A percentile compares a stretch with the other conserved stretches of the same genome.
Conservation (phyloP, 2,329 filamentous ascomycete species). For the Arthroderma sp. region DNA sequence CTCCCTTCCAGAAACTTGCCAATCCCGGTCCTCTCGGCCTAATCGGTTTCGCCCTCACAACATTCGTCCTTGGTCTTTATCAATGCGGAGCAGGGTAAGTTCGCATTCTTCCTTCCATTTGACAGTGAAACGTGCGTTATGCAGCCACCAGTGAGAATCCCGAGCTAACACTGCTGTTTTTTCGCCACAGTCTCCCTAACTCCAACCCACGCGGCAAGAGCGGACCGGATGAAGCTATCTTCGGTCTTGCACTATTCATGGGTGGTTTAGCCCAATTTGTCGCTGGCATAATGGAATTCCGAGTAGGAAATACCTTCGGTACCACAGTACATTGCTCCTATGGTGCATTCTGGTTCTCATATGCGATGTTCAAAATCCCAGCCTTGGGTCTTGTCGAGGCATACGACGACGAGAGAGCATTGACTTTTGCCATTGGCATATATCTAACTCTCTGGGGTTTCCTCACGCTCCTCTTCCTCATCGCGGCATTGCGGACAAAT, state of each 20-base stretch:
- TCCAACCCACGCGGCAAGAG: constrained; percentile 13
- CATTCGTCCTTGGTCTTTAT: constrained; percentile 44
- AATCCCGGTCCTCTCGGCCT: constrained; percentile 50
- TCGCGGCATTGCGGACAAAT: constrained; percentile 46
- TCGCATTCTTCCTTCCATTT: neutral
- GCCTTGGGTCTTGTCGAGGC: constrained; percentile 38
- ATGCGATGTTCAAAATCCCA: constrained; percentile 43
- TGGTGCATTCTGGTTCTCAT: constrained; percentile 50
- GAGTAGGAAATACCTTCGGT: constrained; percentile 50
- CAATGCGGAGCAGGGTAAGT: constrained; percentile 39
- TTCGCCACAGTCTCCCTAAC: constrained; percentile 13
- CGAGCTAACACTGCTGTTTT: too few relatives aligned
- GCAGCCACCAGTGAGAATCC: too few relatives aligned
- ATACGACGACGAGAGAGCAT: constrained; percentile 28
- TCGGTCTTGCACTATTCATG: constrained; percentile 19
- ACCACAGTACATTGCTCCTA: constrained; percentile 49
- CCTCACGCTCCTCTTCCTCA: constrained; percentile 43
- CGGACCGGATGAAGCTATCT: constrained; percentile 15
- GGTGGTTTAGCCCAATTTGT: constrained; percentile 18
- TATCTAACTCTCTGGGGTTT: constrained; percentile 50
- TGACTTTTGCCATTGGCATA: constrained; percentile 42
- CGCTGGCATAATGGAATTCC: constrained; percentile 29
- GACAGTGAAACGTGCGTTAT: neutral
- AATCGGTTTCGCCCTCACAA: constrained; percentile 52
- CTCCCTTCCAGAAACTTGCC: constrained; percentile 19